Conservation (phyloP, 805 yeast genomes). For the Ogataea polymorpha region DNA sequence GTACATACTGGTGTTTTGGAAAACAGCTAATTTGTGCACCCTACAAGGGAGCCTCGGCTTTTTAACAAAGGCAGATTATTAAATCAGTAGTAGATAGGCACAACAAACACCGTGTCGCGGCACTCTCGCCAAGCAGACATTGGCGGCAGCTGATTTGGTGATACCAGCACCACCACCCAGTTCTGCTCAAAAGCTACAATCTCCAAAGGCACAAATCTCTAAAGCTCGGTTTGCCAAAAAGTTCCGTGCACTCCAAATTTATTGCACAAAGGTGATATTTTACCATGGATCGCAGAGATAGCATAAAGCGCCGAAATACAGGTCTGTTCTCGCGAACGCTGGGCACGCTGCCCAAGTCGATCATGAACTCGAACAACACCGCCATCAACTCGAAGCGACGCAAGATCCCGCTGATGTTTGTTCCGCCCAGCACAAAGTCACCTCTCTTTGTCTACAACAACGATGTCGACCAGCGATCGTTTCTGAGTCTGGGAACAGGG, state of each 20-base stretch:
- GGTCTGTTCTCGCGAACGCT: slow-evolving; percentile 25
- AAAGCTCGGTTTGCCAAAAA: neutral
- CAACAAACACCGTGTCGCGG: neutral
- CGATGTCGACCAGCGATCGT: slow-evolving; percentile 34
- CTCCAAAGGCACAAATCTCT: neutral
- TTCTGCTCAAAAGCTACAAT: no score
- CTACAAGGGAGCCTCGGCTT: neutral
- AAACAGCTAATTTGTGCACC: neutral
- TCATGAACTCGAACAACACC: slow-evolving; percentile 26
- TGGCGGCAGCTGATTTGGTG: no score
- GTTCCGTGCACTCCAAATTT: neutral
- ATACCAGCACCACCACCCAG: no score
- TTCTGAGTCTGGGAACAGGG: slow-evolving; percentile 33
- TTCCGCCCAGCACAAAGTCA: slow-evolving; percentile 37
- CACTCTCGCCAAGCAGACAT: no score
- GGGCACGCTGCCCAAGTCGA: slow-evolving; percentile 25
- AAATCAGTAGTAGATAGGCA: neutral
- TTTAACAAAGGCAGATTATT: neutral
- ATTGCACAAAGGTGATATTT: neutral
- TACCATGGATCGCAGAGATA: slow-evolving; percentile 19
- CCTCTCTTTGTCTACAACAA: slow-evolving; percentile 35
- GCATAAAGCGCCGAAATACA: slow-evolving; percentile 21
- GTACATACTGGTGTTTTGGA: no score
- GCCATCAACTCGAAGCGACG: slow-evolving; percentile 34
- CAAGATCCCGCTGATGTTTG: slow-evolving; percentile 34